A percentile compares a stretch with the other conserved stretches of the same genome.
These are phyloP conservation scores for Fusarium buxicola DNA, from an alignment of 2,329 filamentous ascomycete species.

Conservation along the genomic window DNA sequence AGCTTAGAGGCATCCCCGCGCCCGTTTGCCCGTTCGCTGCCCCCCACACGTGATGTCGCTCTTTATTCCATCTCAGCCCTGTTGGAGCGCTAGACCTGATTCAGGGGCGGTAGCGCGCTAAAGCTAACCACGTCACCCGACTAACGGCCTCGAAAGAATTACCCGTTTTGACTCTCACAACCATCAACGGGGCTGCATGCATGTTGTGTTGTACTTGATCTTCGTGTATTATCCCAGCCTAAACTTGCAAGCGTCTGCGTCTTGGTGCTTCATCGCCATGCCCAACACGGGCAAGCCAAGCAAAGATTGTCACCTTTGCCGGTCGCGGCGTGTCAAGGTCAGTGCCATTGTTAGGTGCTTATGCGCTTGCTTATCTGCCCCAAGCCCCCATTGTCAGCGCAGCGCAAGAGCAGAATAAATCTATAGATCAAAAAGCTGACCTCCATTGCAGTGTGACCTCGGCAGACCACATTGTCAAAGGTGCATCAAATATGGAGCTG, in stretches of 20 bases:
- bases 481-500: slow-evolving; percentile 55
- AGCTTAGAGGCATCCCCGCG: no score
- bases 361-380: slow-evolving; percentile 11
- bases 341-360: slow-evolving; percentile 28
- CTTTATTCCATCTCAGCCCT: slow-evolving; percentile 27
- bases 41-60: slow-evolving; percentile 32
- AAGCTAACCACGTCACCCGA: slow-evolving; percentile 23
- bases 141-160: slow-evolving; percentile 48
- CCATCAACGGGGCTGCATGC: slow-evolving; percentile 20
- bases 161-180: slow-evolving; percentile 40
- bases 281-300: slow-evolving; percentile 57
- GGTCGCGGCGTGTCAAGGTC: slow-evolving; percentile 56
- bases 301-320: slow-evolving; percentile 56
- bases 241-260: neutral
- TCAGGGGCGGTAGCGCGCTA: neutral
- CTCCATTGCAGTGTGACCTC: slow-evolving; percentile 53
- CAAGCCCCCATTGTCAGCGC: neutral
- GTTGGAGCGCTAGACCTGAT: slow-evolving; percentile 34
- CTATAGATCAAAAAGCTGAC: slow-evolving; percentile 21
- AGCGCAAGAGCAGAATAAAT: slow-evolving; percentile 2
- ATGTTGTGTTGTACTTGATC: slow-evolving; percentile 2
- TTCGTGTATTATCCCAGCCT: neutral
- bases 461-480: slow-evolving; percentile 53
- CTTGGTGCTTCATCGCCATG: slow-evolving; percentile 43
- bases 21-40: no score